Base-by-base conservation (phyloP, 176 grass and related monocot genomes). In the Lolium rigidum region DNA sequence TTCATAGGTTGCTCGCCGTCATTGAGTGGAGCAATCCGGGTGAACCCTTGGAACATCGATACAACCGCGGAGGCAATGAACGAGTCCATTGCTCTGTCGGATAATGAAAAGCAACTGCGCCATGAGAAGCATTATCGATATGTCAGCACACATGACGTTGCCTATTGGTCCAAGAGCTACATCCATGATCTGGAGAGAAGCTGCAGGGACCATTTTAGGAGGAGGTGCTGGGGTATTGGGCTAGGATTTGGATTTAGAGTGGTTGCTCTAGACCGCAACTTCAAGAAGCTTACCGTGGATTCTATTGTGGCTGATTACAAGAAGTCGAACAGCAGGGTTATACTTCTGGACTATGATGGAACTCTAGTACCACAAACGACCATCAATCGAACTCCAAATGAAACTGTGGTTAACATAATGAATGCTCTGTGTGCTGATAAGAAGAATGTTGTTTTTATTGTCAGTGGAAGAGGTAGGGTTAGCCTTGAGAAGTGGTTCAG, bases 1-100 rank as follows among this genome's bases (percentile, higher is more conserved):
- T 89, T 89, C 87, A 89, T 89, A 67, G 87, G 87, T 66, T 89
- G 87, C 82, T 89, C 87, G 56, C 87, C 87, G 47, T 89, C 87
- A 22, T 20, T 89, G 77, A 89, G 87, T 68, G 87, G 82, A 66
- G 87, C 87, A 57, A 89, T 89, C 64, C 76, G 82, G 17, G 77
- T 81, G 46, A 89, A 89, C 69, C 87, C 87, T 9, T 89, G 87
- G 87, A 89, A 89, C 24, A 44, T 75, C 80, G 87, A 89, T 25
- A 9, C 87, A 58, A 89, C 82, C 57, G 87, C 87, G 12, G 87
- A 89, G 82, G 87, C 87, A 66, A 85, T 89, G 82, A 89, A 89
- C 1, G 87, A 89, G 13, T 89, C 82, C 68, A 89, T 89, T 37
- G 82, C 87, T 75, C 75, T 85, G 46, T 75, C 87, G 58, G 87